These are phyloP conservation scores for Trypanosoma melophagium DNA, from an alignment of 208 protist species.

Conservation along the genomic window DNA sequence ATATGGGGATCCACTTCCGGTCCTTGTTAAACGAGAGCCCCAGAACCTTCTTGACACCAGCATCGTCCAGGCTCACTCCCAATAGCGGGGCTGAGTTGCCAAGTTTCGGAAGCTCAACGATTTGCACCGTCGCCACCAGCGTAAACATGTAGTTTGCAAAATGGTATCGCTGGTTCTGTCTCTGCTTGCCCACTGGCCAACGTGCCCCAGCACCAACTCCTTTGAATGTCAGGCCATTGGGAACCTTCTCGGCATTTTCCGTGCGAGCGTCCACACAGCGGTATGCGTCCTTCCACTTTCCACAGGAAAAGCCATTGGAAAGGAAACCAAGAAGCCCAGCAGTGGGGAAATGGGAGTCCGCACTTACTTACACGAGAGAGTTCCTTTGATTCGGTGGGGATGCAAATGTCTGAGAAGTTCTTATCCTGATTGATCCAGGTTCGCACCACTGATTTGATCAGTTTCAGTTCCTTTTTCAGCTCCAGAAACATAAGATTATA, in stretches of 20 bases:
- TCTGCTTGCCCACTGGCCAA: slow-evolving; percentile 17
- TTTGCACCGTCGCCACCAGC: slow-evolving; percentile 7
- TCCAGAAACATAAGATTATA: not conserved
- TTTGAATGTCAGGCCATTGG: not conserved
- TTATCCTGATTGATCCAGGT: not conserved
- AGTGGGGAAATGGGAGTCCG: not conserved
- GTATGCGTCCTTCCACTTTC: not conserved
- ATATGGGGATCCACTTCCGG: not conserved
- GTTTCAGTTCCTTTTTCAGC: not conserved
- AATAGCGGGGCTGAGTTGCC: not conserved
- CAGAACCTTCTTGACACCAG: not conserved
- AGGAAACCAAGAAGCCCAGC: slow-evolving; percentile 6
- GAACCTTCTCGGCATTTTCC: not conserved
- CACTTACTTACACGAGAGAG: not conserved
- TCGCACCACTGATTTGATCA: not conserved
- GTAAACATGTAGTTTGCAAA: slow-evolving; percentile 16
- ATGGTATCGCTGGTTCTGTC: slow-evolving; percentile 19
- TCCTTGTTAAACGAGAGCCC: slow-evolving; percentile 7
- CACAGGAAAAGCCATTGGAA: not conserved
- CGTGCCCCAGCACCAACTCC: not conserved
- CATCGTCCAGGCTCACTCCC: slow-evolving; percentile 2
- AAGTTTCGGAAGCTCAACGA: not conserved
- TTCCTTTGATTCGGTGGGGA: not conserved
- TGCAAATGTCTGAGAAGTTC: not conserved
- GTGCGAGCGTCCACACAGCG: slow-evolving; percentile 1